These are phyloP conservation scores for Crucibulum laeve DNA, from an alignment of 768 basidiomycete genomes.

Conservation along the genomic window DNA sequence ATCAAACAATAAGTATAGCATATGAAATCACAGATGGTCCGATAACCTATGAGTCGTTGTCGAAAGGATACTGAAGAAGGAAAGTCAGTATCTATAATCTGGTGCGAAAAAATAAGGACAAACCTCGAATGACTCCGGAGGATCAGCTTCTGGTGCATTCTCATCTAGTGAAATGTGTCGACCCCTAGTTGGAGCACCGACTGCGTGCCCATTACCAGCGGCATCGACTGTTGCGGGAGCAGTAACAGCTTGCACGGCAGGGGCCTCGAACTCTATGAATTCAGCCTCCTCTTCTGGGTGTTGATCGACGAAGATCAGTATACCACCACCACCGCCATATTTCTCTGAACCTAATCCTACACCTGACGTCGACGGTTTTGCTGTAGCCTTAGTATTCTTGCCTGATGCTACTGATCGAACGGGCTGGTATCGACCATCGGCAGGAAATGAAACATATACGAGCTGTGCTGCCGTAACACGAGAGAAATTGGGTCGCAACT, in stretches of 20 bases:
- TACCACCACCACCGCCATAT: constrained; percentile 80
- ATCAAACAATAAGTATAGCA: not conserved
- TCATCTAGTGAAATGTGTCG: constrained; percentile 70
- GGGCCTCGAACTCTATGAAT: constrained; percentile 59
- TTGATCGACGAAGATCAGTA: constrained; percentile 77
- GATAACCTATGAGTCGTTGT: constrained; percentile 53
- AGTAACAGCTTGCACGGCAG: constrained; percentile 20
- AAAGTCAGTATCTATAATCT: constrained; percentile 4
- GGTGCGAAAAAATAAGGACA: constrained; percentile 18
- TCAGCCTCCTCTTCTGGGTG: constrained; percentile 68
- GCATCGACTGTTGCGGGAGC: constrained; percentile 21
- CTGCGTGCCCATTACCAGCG: constrained; percentile 25
- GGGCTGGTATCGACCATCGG: constrained; percentile 80
- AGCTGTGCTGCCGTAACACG: constrained; percentile 90
- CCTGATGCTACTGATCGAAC: constrained; percentile 69
- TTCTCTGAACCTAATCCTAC: constrained; percentile 45
- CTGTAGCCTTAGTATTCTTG: constrained; percentile 20
- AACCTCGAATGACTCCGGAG: constrained; percentile 84
- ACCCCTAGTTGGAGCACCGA: constrained; percentile 28
- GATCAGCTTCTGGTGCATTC: constrained; percentile 64
- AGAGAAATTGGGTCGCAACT: constrained; percentile 81
- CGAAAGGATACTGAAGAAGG: constrained; percentile 67
- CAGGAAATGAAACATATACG: constrained; percentile 77
- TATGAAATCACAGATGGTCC: constrained; percentile 4
- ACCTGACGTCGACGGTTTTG: constrained; percentile 18